These are phyloP conservation scores for Aspergillus ostianus DNA, from an alignment of 495 filamentous ascomycete genomes.

Conservation along the genomic window DNA sequence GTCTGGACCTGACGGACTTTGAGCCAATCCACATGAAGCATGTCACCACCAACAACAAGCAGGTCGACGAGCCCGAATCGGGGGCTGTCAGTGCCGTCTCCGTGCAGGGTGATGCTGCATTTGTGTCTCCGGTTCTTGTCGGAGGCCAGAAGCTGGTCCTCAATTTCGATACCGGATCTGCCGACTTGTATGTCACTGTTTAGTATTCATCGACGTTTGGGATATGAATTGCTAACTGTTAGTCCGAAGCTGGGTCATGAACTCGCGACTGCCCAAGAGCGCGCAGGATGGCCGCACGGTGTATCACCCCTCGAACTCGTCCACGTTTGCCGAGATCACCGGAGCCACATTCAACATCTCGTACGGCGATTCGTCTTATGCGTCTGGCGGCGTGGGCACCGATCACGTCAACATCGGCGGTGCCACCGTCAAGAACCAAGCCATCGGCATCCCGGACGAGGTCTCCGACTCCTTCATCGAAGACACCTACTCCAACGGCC, in stretches of 20 bases:
- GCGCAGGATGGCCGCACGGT: slow-evolving; percentile 52
- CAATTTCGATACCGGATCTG: slow-evolving; percentile 81
- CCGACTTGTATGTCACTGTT: slow-evolving; percentile 67
- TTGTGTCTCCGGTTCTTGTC: slow-evolving; percentile 67
- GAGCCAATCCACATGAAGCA: slow-evolving; percentile 29
- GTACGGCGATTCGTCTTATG: slow-evolving; percentile 73
- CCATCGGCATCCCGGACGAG: slow-evolving; percentile 65
- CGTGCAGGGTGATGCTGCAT: slow-evolving; percentile 62
- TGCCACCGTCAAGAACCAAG: slow-evolving; percentile 62
- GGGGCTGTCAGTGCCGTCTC: slow-evolving; percentile 63
- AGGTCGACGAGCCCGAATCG: slow-evolving; percentile 28
- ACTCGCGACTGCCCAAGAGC: slow-evolving; percentile 52
- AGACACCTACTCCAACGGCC: slow-evolving; percentile 63
- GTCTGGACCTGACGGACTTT: slow-evolving; percentile 36
- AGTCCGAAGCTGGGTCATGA: slow-evolving; percentile 69
- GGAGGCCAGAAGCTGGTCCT: slow-evolving; percentile 72
- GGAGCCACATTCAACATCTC: slow-evolving; percentile 60
- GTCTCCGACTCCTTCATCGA: slow-evolving; percentile 64
- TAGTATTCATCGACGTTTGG: slow-evolving; percentile 8
- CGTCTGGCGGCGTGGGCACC: slow-evolving; percentile 64
- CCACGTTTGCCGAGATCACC: slow-evolving; percentile 46
- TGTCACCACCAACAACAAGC: slow-evolving; percentile 19
- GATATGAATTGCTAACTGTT: slow-evolving; percentile 4
- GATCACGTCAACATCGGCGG: slow-evolving; percentile 76
- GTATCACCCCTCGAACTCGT: slow-evolving; percentile 62